Base-by-base conservation (phyloP, 192 early-diverging fungal genomes). In the Mortierella claussenii region DNA sequence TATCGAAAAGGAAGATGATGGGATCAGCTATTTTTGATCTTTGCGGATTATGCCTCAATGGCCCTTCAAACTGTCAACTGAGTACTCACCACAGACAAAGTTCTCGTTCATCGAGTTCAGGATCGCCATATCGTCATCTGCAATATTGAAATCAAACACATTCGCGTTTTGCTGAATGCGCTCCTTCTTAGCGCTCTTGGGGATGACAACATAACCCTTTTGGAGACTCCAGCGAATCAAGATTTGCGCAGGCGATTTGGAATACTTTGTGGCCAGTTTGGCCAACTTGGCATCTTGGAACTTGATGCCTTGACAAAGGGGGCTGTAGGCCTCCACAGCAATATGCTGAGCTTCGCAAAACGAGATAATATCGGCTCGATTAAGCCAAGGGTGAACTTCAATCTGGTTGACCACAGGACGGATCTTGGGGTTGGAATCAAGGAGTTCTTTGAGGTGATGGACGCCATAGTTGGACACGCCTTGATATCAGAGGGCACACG, bases 181-280 rank as follows among this genome's bases (percentile, higher is more conserved):
- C 17, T 63, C 65, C 53, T 79, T 70, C 13, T 80, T 55, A 2
- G 64, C 33, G 53, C 82, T 87, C 66, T 91, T 90, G 12, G 91
- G 89, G 33, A 93, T 69, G 11, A 80, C 70, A 46, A 87, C 52
- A 23, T 75, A 73, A 3, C 85, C 89, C 36, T 70, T 79, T 65
- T 93, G 89, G 31, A 87, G 44, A 28, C 66, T 66, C 89, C 89
- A 90, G 23, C 83, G 74, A 54, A 91, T 78, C 47, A 89, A 60
- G 53, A 90, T 63, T 70, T 87, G 88, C 12, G 88, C 85, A 4
- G 84, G 73, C 0, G 81, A 60, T 58, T 89, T 89, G 23, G 69
- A 58, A 50, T 89, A 75, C 30, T 84, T 80, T 3, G 55, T 40
- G 4, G 85, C 86, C 26, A 91, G 62, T 10, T 83, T 42, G 11